A percentile compares a stretch with the other conserved stretches of the same genome.
phyloP scores from a whole-genome alignment of 2,329 filamentous ascomycete species.

The Chaetothyriales sp. region DNA sequence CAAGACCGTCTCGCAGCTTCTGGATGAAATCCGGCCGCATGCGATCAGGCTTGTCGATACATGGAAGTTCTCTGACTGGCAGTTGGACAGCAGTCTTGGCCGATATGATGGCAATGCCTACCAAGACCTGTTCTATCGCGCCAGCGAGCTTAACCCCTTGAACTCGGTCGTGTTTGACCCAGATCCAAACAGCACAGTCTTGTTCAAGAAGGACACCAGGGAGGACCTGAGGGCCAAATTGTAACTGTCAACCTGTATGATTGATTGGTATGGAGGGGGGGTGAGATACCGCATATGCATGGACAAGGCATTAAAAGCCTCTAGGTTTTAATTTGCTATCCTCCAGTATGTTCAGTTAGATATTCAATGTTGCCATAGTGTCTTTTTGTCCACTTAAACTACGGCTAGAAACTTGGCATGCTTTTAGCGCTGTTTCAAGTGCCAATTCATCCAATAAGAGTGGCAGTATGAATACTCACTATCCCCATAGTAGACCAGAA shows the following conservation, averaged over 20 bases:
- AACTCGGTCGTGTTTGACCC: conserved; percentile 59
- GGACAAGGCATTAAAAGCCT: too few relatives aligned
- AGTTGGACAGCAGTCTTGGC: conserved; percentile 56
- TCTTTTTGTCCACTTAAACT: too few relatives aligned
- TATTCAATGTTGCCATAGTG: neutral
- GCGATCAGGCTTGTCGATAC: conserved; percentile 56
- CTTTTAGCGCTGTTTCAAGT: too few relatives aligned
- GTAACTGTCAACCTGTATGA: conserved; percentile 3
- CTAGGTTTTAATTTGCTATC: neutral
- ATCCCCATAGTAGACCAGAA: too few relatives aligned
- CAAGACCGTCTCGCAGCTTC: conserved; percentile 51
- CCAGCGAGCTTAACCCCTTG: conserved; percentile 56
- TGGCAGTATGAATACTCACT: too few relatives aligned
- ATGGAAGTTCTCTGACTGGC: conserved; percentile 67
- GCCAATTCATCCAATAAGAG: too few relatives aligned
- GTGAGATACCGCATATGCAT: too few relatives aligned
- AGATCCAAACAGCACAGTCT: conserved; percentile 46
- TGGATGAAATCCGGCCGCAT: conserved; percentile 59
- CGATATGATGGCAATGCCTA: conserved; percentile 61
- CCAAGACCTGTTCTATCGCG: conserved; percentile 59
- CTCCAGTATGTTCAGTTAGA: neutral
- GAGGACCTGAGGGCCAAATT: conserved; percentile 14
- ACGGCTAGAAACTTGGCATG: too few relatives aligned
- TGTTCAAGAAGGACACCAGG: conserved; percentile 43
- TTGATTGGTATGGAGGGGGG: neutral